phyloP scores from a whole-genome alignment of 257 asterid genomes.

The Solanum commersonii region DNA sequence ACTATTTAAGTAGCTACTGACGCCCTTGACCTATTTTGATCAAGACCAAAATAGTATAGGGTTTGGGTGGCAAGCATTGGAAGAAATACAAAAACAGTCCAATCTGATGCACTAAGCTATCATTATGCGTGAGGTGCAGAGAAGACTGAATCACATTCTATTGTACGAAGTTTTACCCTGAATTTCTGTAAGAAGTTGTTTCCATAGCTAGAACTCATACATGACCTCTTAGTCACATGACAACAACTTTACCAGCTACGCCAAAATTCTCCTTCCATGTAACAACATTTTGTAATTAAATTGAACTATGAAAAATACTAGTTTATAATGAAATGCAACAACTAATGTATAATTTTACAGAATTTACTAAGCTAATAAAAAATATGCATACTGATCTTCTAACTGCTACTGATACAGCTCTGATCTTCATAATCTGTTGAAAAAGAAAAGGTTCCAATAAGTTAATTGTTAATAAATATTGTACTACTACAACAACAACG shows the following conservation, averaged over 20 bases:
- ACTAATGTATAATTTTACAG: no score
- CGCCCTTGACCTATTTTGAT: not conserved
- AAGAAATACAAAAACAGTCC: not conserved
- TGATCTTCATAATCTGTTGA: not conserved
- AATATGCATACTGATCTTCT: not conserved
- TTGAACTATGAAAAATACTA: no score
- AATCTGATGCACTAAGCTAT: not conserved
- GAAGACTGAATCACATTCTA: not conserved
- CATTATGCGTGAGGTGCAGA: accelerated
- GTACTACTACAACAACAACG: no score
- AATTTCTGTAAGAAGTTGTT: no score
- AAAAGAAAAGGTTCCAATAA: no score
- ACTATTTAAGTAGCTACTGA: not conserved
- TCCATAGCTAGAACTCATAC: not conserved
- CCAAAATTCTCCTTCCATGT: not conserved
- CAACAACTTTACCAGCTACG: no score
- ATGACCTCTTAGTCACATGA: not conserved
- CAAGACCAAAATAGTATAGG: not conserved
- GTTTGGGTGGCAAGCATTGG: not conserved
- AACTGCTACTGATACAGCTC: not conserved
- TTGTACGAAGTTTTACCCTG: no score
- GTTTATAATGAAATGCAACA: no score
- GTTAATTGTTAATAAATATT: no score
- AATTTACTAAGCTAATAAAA: not conserved
- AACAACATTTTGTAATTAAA: no score